Percentiles rank a stretch among this genome's conserved stretches.
Conservation (phyloP, 2,329 filamentous ascomycete genomes). For the Aspergillus sp. region DNA sequence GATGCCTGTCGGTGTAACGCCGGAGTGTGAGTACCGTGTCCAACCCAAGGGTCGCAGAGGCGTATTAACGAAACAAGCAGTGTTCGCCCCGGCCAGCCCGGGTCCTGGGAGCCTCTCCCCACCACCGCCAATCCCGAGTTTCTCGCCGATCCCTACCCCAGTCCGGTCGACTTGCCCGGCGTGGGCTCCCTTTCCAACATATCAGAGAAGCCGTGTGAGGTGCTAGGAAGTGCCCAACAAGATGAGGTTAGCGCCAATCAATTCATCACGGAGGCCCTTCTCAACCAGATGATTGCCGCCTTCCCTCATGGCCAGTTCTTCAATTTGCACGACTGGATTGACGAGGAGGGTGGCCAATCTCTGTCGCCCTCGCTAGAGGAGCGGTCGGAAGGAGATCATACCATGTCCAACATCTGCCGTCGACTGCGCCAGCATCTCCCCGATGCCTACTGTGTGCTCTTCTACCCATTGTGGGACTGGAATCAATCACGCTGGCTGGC, state of each 20-base stretch:
- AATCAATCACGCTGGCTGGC: constrained; percentile 35
- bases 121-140: constrained; percentile 20
- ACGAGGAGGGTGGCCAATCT: neutral
- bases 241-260: neutral
- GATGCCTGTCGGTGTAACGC: constrained; percentile 26
- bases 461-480: constrained; percentile 36
- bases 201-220: constrained; percentile 19
- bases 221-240: constrained; percentile 22
- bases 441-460: constrained; percentile 28
- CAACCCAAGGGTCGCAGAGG: neutral
- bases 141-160: constrained; percentile 15
- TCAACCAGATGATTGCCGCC: constrained; percentile 20
- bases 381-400: neutral
- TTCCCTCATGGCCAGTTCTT: constrained; percentile 31
- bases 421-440: constrained; percentile 17
- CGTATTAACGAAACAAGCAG: constrained; percentile 12
- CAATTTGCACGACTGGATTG: constrained; percentile 15
- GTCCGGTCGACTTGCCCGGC: constrained; percentile 16
- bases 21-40: constrained; percentile 23
- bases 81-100: constrained; percentile 16
- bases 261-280: constrained; percentile 20
- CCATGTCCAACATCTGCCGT: constrained; percentile 14
- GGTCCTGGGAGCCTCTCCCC: constrained; percentile 28
- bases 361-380: neutral
- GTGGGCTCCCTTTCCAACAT: constrained; percentile 20